Percentiles rank a stretch among this genome's conserved stretches.
Evolutionary conservation across 2,329 filamentous ascomycete species (phyloP).

Genomic region (Penicillium psychrosexuale): DNA sequence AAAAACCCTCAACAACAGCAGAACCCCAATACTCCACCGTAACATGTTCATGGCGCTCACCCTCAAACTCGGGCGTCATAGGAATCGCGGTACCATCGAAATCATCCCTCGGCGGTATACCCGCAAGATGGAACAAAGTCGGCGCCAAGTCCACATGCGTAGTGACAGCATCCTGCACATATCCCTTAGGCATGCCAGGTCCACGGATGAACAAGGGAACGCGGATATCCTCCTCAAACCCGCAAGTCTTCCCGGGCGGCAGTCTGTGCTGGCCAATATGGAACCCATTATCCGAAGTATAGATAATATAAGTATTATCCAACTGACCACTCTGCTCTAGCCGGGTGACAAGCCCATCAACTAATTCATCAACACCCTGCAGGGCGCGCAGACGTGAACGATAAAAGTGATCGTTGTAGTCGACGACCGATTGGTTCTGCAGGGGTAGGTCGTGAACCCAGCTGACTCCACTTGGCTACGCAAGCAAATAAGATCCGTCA

Average conservation of each 20-base stretch:
- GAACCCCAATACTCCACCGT: constrained; percentile 58
- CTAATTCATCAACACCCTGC: constrained; percentile 55
- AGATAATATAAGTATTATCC: constrained; percentile 60
- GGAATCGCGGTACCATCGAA: constrained; percentile 59
- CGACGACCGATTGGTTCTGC: constrained; percentile 48
- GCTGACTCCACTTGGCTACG: constrained; percentile 43
- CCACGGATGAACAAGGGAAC: constrained; percentile 60
- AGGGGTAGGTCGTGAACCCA: constrained; percentile 47
- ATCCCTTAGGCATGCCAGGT: constrained; percentile 50
- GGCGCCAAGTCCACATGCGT: constrained; percentile 65
- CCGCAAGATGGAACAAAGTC: constrained; percentile 52
- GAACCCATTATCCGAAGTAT: constrained; percentile 60
- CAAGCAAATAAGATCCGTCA: background rate
- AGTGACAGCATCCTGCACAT: constrained; percentile 49
- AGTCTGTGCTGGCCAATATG: constrained; percentile 60
- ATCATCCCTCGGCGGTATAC: constrained; percentile 43
- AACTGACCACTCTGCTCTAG: constrained; percentile 44
- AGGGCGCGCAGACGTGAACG: constrained; percentile 50
- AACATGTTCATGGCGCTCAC: constrained; percentile 52
- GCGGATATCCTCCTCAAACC: constrained; percentile 59
- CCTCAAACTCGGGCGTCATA: constrained; percentile 27
- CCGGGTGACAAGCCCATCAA: constrained; percentile 45
- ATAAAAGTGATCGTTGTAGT: constrained; percentile 55
- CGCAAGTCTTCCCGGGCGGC: constrained; percentile 57
- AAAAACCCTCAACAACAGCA: constrained; percentile 32